Percentiles rank a stretch among this genome's conserved stretches.
These are phyloP conservation scores for Talaromyces sp. DNA, from an alignment of 2,329 filamentous ascomycete genomes.

Conservation along the genomic window DNA sequence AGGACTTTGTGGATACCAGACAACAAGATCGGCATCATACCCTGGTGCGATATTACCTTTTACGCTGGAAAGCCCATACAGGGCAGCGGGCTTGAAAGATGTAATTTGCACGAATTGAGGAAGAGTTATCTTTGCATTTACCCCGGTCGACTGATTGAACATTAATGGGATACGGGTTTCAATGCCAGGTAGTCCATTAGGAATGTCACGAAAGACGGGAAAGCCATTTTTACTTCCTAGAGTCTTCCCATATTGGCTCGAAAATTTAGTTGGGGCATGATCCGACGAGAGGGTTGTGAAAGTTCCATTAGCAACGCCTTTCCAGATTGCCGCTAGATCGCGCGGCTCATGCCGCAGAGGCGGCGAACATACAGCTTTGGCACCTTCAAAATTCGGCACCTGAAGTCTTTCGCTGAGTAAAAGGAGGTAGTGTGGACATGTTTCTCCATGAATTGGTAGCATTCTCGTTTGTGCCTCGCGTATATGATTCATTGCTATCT, in stretches of 20 bases:
- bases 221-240: constrained; percentile 33
- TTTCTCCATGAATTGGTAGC: constrained; percentile 59
- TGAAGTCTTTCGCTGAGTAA: too few species aligned
- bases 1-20: too few species aligned
- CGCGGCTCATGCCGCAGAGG: too few species aligned
- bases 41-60: constrained; percentile 48
- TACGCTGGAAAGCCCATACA: constrained; percentile 42
- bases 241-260: constrained; percentile 8
- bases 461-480: constrained; percentile 54
- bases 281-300: constrained; percentile 58
- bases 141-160: constrained; percentile 39
- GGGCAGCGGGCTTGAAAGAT: constrained; percentile 44
- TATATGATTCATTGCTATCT: constrained; percentile 48
- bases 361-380: too few species aligned
- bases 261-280: constrained; percentile 44
- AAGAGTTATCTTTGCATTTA: constrained; percentile 30
- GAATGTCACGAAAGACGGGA: constrained; percentile 47
- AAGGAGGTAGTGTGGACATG: constrained; percentile 62
- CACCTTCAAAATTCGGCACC: too few species aligned
- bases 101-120: constrained; percentile 52
- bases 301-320: constrained; percentile 55
- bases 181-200: constrained; percentile 48
- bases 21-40: constrained; percentile 49
- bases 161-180: constrained; percentile 48
- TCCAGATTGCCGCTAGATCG: too few species aligned